Conservation (phyloP, 129 eudicot genomes). For the Mikania micrantha region DNA sequence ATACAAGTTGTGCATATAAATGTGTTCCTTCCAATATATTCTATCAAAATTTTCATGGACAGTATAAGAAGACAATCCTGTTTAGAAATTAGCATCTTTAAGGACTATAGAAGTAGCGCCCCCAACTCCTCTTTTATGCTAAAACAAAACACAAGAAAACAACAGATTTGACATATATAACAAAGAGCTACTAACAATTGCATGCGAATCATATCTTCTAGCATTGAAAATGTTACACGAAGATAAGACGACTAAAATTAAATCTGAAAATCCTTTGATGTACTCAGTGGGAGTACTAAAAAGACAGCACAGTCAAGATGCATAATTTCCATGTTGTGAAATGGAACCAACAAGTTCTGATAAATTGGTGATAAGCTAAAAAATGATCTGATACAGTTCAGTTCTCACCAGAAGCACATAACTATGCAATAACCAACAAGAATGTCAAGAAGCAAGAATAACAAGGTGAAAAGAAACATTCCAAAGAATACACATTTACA, state of each 20-base stretch:
- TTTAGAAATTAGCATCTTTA: background rate
- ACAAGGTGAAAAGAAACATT: background rate
- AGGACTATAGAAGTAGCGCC: background rate
- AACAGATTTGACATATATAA: background rate
- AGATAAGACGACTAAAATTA: background rate
- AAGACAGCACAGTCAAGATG: background rate
- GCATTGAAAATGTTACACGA: background rate
- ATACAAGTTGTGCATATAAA: background rate
- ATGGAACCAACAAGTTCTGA: background rate
- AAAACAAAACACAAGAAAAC: background rate
- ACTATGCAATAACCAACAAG: background rate
- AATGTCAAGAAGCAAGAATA: background rate
- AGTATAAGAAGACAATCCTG: no score
- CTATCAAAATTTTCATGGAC: background rate
- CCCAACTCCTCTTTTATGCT: background rate
- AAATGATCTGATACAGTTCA: background rate
- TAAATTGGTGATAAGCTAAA: background rate
- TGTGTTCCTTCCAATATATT: background rate
- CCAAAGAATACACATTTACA: background rate
- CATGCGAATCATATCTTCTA: background rate
- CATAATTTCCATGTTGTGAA: background rate
- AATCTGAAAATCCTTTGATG: background rate
- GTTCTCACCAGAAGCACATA: background rate
- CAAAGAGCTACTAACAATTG: background rate
- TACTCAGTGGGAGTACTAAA: background rate